These are phyloP conservation scores for Endoconidiophora polonica DNA, from an alignment of 2,329 filamentous ascomycete genomes.

Conservation along the genomic window DNA sequence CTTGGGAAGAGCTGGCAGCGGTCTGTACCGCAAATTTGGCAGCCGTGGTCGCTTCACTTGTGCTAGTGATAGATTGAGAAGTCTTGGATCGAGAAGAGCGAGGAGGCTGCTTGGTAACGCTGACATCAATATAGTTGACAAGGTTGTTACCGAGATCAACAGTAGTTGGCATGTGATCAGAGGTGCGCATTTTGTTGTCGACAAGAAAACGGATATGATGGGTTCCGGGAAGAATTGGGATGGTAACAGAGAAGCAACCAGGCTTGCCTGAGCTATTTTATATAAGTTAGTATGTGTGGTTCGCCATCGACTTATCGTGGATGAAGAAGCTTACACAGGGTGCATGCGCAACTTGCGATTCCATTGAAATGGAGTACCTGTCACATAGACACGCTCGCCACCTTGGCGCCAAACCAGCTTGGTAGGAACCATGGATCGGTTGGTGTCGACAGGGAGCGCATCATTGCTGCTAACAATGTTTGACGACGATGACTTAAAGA, in stretches of 20 bases:
- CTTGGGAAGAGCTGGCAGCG: background rate
- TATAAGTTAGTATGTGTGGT: constrained; percentile 3
- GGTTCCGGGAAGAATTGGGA: constrained; percentile 79
- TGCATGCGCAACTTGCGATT: constrained; percentile 82
- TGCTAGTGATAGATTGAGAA: constrained; percentile 5
- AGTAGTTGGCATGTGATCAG: constrained; percentile 73
- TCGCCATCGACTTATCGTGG: background rate
- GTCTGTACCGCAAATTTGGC: constrained; percentile 6
- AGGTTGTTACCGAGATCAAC: constrained; percentile 97
- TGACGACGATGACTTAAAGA: constrained; percentile 39
- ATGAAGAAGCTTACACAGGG: constrained; percentile 50
- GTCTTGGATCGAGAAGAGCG: constrained; percentile 14
- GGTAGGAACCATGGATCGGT: constrained; percentile 65
- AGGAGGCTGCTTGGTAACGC: constrained; percentile 45
- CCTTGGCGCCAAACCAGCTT: constrained; percentile 69
- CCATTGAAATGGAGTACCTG: constrained; percentile 95
- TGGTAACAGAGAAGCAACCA: constrained; percentile 55
- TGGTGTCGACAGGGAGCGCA: constrained; percentile 51
- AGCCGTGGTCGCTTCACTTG: constrained; percentile 18
- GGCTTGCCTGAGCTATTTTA: constrained; percentile 33
- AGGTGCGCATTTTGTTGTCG: constrained; percentile 83
- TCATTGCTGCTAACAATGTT: constrained; percentile 61
- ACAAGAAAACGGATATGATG: constrained; percentile 95
- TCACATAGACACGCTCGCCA: constrained; percentile 87
- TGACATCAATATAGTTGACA: constrained; percentile 93